Evolutionary conservation across 2,329 filamentous ascomycete genomes (phyloP).

Genomic region (Epichloe sibirici): DNA sequence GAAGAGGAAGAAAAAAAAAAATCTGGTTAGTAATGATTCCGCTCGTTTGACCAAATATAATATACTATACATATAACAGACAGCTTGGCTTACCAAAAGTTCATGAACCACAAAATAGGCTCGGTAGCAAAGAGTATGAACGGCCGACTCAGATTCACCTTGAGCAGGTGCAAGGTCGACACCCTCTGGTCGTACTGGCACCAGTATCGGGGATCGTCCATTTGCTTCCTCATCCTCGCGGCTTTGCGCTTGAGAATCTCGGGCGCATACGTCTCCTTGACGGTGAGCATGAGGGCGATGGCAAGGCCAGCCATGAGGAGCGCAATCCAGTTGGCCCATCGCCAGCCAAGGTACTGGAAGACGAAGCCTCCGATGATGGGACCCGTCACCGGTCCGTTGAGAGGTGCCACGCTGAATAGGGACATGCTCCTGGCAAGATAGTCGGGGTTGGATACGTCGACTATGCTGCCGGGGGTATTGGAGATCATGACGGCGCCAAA

Average conservation of each 20-base stretch:
- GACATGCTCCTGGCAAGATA: constrained; percentile 74
- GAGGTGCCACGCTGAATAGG: constrained; percentile 55
- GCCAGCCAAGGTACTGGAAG: constrained; percentile 64
- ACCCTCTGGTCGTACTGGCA: constrained; percentile 65
- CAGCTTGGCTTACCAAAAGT: constrained; percentile 40
- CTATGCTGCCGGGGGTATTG: constrained; percentile 71
- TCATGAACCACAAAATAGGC: constrained; percentile 65
- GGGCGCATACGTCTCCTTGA: constrained; percentile 69
- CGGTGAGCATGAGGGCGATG: constrained; percentile 43
- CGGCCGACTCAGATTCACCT: constrained; percentile 64
- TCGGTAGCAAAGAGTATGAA: constrained; percentile 69
- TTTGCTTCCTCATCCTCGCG: constrained; percentile 51
- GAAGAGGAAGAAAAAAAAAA: background rate
- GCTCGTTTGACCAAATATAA: background rate
- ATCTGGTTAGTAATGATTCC: background rate
- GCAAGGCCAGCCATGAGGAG: constrained; percentile 58
- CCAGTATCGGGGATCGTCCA: constrained; percentile 62
- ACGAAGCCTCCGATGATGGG: constrained; percentile 59
- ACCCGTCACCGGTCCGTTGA: constrained; percentile 53
- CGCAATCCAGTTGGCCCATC: constrained; percentile 76
- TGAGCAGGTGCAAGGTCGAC: constrained; percentile 54
- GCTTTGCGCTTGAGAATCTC: constrained; percentile 56
- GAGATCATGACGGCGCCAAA: constrained; percentile 66
- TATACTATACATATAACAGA: background rate
- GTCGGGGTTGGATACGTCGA: constrained; percentile 72